Evolutionary conservation across 2,329 filamentous ascomycete species (phyloP), one percentile per base, ranked within the genome.

Genomic region (Ustulina deusta): DNA sequence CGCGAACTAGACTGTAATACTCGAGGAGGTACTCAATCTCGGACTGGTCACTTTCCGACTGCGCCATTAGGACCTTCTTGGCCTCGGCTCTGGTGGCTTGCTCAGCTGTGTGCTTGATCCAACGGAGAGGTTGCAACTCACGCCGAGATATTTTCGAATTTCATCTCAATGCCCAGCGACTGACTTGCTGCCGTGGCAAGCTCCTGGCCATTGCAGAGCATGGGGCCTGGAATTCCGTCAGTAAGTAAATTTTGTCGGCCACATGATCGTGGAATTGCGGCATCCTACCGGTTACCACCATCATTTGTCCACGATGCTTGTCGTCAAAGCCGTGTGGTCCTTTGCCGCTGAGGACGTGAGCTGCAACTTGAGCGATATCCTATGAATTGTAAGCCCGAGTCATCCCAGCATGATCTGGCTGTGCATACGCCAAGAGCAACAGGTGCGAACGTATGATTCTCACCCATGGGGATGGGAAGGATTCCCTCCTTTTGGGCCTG

Each of bases 1-100:
- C 83, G 52, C 83, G 79, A 10, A 86, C 84, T 9, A 86, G 77
- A 49, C 81, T 82, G 75, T 85, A 86, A 74, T 86, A 86, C 69
- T 87, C 83, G 5, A 86, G 79, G 6, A 86, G 71, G 69, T 84
- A 85, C 72, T 84, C 71, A 61, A 81, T 78, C 74, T 86, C 83
- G 0, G 81, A 79, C 3, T 75, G 65, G 42, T 80, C 79, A 22
- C 61, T 72, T 61, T 74, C 76, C 7, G 78, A 75, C 65, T 84
- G 81, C 2, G 76, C 70, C 6, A 77, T 73, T 17, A 84, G 77
- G 9, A 78, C 69, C 13, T 71, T 71, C 74, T 78, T 78, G 10
- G 76, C 75, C 63, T 79, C 76, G 9, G 70, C 69, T 22, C 74
- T 78, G 27, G 29, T 38, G 9, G 11, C 20, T 4, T 27, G 27